A percentile compares a stretch with the other conserved stretches of the same genome.
These are phyloP conservation scores for Phaeosphaeriaceae sp. DNA, from an alignment of 2,329 filamentous ascomycete species.

Conservation along the genomic window DNA sequence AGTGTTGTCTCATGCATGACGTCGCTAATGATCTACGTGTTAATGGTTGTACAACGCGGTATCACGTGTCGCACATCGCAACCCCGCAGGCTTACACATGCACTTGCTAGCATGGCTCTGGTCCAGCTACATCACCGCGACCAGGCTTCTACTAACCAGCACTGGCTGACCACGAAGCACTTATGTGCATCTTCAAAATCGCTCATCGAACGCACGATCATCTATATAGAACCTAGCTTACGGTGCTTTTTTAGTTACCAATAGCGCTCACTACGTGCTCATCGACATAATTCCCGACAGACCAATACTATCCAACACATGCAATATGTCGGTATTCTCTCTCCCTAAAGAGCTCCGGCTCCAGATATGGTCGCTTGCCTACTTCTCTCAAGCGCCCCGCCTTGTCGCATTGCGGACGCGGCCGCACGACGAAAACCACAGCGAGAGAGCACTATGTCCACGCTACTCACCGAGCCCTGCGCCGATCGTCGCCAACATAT, in stretches of 20 bases:
- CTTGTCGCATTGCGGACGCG: slow-evolving; percentile 24
- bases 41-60: background rate
- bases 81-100: background rate
- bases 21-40: background rate
- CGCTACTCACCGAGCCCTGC: slow-evolving; percentile 26
- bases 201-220: background rate
- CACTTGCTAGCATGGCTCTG: background rate
- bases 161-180: background rate
- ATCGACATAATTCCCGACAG: too few relatives aligned
- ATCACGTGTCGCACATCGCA: slow-evolving; percentile 1
- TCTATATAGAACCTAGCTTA: background rate
- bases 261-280: too few relatives aligned
- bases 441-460: slow-evolving; percentile 20
- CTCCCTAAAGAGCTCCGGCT: slow-evolving; percentile 33
- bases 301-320: background rate
- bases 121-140: background rate
- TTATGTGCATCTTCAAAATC: background rate
- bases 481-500: slow-evolving; percentile 22
- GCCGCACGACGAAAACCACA: slow-evolving; percentile 19
- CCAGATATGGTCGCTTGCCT: slow-evolving; percentile 27
- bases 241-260: too few relatives aligned
- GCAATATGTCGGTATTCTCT: slow-evolving; percentile 21
- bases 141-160: background rate
- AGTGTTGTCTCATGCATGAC: background rate
- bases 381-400: slow-evolving; percentile 25